These are phyloP conservation scores for Hypoxylon crocopeplum DNA, from an alignment of 495 filamentous ascomycete genomes.

Conservation along the genomic window DNA sequence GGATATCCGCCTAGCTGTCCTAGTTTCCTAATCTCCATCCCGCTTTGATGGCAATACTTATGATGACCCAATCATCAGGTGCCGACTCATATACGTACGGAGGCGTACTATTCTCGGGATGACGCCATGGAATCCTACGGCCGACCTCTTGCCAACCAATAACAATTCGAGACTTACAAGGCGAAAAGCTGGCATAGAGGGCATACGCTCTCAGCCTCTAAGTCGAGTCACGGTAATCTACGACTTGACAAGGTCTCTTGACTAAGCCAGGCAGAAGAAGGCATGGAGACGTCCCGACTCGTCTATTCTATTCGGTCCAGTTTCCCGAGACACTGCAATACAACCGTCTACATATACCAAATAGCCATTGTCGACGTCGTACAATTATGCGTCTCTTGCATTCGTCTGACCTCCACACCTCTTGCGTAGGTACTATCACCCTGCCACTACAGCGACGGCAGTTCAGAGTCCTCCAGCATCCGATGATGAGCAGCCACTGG, in stretches of 20 bases:
- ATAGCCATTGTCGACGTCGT: neutral
- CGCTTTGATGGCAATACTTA: constrained; percentile 31
- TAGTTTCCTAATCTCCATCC: constrained; percentile 12
- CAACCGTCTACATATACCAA: no score
- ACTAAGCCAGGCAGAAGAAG: constrained; percentile 7
- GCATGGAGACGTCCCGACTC: constrained; percentile 26
- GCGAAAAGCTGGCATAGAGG: constrained; percentile 2
- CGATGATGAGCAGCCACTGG: constrained; percentile 1
- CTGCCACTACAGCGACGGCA: constrained; percentile 6
- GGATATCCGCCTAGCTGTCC: neutral
- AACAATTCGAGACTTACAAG: no score
- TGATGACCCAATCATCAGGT: constrained; percentile 26
- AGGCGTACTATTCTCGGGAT: constrained; percentile 20
- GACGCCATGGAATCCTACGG: constrained; percentile 31
- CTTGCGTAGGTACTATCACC: constrained; percentile 1
- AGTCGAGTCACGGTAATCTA: constrained; percentile 1
- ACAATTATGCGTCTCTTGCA: neutral
- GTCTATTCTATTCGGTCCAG: constrained; percentile 2
- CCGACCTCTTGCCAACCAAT: constrained; percentile 17
- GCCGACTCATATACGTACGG: no score
- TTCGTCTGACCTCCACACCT: constrained; percentile 1
- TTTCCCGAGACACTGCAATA: constrained; percentile 7
- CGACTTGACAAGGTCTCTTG: neutral
- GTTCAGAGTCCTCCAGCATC: constrained; percentile 3
- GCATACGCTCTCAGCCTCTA: constrained; percentile 11